phyloP scores from a whole-genome alignment of 257 asterid genomes.

The Nicotiana attenuata region DNA sequence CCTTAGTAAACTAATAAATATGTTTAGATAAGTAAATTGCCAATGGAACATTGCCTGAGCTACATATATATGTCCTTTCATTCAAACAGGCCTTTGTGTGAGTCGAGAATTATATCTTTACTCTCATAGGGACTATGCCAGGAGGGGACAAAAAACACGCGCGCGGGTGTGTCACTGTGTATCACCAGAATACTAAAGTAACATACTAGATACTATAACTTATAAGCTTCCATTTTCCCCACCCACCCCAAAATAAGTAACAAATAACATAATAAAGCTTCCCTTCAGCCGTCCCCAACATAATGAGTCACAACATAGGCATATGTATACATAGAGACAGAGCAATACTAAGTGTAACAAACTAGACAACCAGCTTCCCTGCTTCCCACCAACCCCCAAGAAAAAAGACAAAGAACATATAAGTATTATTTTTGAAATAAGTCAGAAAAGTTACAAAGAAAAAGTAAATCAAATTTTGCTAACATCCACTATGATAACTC shows the following conservation, averaged over 20 bases:
- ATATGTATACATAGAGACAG: neutral
- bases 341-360: neutral
- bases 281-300: neutral
- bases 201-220: neutral
- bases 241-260: neutral
- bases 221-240: neutral
- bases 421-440: no score
- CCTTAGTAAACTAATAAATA: no score
- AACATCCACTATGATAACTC: neutral
- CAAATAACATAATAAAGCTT: neutral
- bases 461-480: neutral
- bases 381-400: no score
- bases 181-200: neutral
- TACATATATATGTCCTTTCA: no score
- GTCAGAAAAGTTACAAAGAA: neutral
- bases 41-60: no score
- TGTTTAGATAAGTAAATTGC: no score
- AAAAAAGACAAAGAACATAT: no score
- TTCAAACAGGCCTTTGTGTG: neutral
- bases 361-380: no score
- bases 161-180: neutral
- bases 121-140: neutral
- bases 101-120: neutral
- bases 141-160: neutral
- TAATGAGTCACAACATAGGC: neutral